Percentiles rank a stretch among this genome's conserved stretches.
phyloP scores from a whole-genome alignment of 192 early-diverging fungal genomes.

The Coemansia sp. region DNA sequence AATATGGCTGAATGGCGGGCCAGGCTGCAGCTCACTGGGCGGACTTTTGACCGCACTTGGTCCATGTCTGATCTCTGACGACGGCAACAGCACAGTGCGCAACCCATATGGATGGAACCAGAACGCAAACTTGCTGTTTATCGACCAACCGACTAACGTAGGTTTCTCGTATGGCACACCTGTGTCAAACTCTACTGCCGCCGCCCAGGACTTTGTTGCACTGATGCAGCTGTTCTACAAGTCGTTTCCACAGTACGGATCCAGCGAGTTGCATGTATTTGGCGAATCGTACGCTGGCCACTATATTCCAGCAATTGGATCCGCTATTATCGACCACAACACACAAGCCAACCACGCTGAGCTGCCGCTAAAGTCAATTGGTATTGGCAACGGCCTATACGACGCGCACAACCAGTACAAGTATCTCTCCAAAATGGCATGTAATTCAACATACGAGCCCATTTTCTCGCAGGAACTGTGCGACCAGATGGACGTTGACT shows the following conservation, averaged over 20 bases:
- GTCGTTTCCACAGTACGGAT: slow-evolving; percentile 70
- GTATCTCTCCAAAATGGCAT: slow-evolving; percentile 73
- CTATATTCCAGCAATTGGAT: slow-evolving; percentile 86
- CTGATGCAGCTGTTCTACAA: slow-evolving; percentile 88
- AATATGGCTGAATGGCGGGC: slow-evolving; percentile 80
- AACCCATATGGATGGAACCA: slow-evolving; percentile 90
- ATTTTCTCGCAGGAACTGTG: slow-evolving; percentile 68
- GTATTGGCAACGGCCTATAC: slow-evolving; percentile 89
- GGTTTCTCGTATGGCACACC: slow-evolving; percentile 81
- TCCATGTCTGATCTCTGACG: slow-evolving; percentile 75
- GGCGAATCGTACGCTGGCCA: slow-evolving; percentile 87
- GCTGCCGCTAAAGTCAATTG: slow-evolving; percentile 63
- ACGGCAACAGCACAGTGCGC: slow-evolving; percentile 63
- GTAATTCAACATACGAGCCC: slow-evolving; percentile 69
- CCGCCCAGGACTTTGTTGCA: slow-evolving; percentile 79
- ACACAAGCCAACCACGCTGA: slow-evolving; percentile 59
- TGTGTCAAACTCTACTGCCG: slow-evolving; percentile 66
- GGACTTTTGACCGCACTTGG: slow-evolving; percentile 77
- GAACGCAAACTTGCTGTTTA: slow-evolving; percentile 74
- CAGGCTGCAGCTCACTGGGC: slow-evolving; percentile 73
- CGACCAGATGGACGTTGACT: slow-evolving; percentile 58
- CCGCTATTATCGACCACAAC: neutral
- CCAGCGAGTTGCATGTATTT: slow-evolving; percentile 77
- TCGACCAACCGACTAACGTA: slow-evolving; percentile 85
- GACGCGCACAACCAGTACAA: slow-evolving; percentile 79